Base-by-base conservation (phyloP, 1,139 yeast species). In the Saccharomyces hybrid region DNA sequence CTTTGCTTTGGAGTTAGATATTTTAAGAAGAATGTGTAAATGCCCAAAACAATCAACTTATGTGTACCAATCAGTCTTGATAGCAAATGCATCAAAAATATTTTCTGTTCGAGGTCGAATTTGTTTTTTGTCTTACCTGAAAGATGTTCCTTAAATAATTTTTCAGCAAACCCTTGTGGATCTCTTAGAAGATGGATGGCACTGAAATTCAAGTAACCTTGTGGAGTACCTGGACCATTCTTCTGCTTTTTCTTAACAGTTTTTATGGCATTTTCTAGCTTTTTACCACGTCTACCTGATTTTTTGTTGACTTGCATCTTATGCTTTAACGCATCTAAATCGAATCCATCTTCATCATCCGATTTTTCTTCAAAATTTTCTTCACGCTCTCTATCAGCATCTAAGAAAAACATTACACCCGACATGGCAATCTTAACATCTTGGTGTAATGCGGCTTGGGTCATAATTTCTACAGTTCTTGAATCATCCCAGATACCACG, bases 401-500 rank as follows among this genome's bases (percentile, higher is more conserved):
- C 97, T 55, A 93, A 74, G 73, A 93, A 93, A 72, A 93, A 93
- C 64, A 83, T 77, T 34, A 88, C 95, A 55, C 97, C 99, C 1
- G 97, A 88, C 56, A 85, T 76, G 11, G 96, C 88, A 53, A 93
- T 95, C 72, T 93, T 93, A 13, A 83, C 79, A 63, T 91, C 96
- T 9, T 87, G 64, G 67, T 90, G 96, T 57, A 88, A 72, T 1
- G 97, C 90, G 1, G 98, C 97, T 64, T 89, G 95, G 2, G 96
- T 86, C 98, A 95, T 91, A 64, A 93, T 83, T 71, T 93, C 99
- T 26, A 93, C 96, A 0, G 98, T 86, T 63, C 98, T 78, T 1
- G 96, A 81, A 71, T 93, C 99, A 70, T 90, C 97, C 99, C 99
- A 93, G 57, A 93, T 86, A 66, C 96, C 96, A 67, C 98, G 79